Percentiles rank a stretch among this genome's conserved stretches.
Evolutionary conservation across 1,139 yeast species (phyloP).

Genomic region (Saccharomyces hybrid): DNA sequence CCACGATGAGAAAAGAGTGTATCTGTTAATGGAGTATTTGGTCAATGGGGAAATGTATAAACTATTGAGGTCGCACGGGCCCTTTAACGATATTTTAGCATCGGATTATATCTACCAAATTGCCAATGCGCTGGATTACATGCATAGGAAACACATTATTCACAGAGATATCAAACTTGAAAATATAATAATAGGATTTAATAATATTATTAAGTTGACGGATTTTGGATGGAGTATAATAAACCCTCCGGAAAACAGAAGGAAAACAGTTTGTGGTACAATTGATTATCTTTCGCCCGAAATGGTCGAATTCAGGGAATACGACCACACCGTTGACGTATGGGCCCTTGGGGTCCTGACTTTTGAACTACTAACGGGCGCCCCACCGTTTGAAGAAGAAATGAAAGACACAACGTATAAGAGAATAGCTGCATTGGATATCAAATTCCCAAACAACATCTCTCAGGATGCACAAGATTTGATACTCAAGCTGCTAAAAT

Average conservation of each 20-base stretch:
- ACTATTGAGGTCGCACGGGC: constrained; percentile 51
- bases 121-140: constrained; percentile 65
- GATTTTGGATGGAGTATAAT: constrained; percentile 97
- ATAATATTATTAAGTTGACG: constrained; percentile 69
- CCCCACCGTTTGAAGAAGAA: constrained; percentile 85
- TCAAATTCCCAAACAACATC: constrained; percentile 62
- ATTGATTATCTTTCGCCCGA: constrained; percentile 93
- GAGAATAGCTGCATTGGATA: constrained; percentile 69
- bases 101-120: constrained; percentile 77
- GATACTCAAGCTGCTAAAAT: constrained; percentile 49
- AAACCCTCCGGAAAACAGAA: constrained; percentile 42
- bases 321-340: constrained; percentile 72
- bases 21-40: constrained; percentile 76
- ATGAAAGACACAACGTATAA: constrained; percentile 67
- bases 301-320: constrained; percentile 78
- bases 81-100: constrained; percentile 66
- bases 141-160: constrained; percentile 71
- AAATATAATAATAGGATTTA: constrained; percentile 66
- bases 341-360: constrained; percentile 91
- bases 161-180: constrained; percentile 94
- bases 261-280: constrained; percentile 91
- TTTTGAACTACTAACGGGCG: constrained; percentile 80
- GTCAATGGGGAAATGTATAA: constrained; percentile 83
- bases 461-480: constrained; percentile 72
- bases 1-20: constrained; percentile 70